phyloP scores from a whole-genome alignment of 768 basidiomycete species.

The Flagelloscypha sp. region DNA sequence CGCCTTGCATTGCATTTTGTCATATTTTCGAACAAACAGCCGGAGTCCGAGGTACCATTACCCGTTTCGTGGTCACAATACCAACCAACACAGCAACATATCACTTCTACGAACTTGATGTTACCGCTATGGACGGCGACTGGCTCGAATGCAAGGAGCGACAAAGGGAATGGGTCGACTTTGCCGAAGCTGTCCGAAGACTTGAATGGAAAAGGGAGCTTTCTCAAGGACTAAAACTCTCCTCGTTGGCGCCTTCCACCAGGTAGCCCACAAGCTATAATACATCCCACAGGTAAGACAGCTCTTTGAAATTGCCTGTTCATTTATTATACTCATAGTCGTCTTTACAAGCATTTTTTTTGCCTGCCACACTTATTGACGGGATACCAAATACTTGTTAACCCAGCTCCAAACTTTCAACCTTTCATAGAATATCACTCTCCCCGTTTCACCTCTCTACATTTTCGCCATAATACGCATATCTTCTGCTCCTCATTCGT shows the following conservation, averaged over 20 bases:
- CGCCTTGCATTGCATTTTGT: slow-evolving; percentile 18
- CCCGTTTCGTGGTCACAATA: slow-evolving; percentile 78
- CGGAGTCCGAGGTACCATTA: slow-evolving; percentile 81
- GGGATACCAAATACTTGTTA: no score
- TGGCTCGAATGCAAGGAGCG: slow-evolving; percentile 81
- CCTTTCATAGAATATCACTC: no score
- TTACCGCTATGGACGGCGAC: slow-evolving; percentile 62
- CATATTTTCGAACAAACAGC: slow-evolving; percentile 37
- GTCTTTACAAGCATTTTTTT: no score
- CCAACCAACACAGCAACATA: slow-evolving; percentile 72
- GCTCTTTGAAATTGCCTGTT: no score
- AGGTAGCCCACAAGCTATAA: no score
- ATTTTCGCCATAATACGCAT: no score
- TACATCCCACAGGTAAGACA: no score
- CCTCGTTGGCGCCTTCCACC: slow-evolving; percentile 58
- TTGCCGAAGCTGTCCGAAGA: slow-evolving; percentile 66
- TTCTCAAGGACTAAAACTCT: slow-evolving; percentile 64
- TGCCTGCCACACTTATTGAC: no score
- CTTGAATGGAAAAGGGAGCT: slow-evolving; percentile 84
- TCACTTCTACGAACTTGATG: slow-evolving; percentile 88
- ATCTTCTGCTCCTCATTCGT: no score
- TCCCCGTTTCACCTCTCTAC: no score
- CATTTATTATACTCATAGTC: no score
- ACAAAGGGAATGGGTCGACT: slow-evolving; percentile 82
- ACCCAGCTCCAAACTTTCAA: no score